A percentile compares a stretch with the other conserved stretches of the same genome.
Conservation (phyloP, 2,329 filamentous ascomycete genomes). For the Pleochaeta shiraiana region DNA sequence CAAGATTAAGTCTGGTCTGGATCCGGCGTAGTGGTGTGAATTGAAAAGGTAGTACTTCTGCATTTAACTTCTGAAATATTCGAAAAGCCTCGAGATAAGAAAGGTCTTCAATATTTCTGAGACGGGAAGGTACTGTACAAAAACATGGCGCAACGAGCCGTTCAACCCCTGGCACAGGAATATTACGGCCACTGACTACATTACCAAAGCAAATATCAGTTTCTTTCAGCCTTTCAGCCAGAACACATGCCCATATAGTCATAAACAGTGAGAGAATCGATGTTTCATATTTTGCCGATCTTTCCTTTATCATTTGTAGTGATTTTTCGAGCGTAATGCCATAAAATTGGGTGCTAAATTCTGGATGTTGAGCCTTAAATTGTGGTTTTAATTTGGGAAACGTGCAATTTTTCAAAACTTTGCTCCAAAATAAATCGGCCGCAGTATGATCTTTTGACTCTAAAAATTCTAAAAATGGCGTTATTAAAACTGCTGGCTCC, state of each 20-base stretch:
- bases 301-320: constrained; percentile 23
- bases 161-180: constrained; percentile 42
- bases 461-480: constrained; percentile 39
- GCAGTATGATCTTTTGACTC: constrained; percentile 25
- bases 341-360: constrained; percentile 7
- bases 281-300: constrained; percentile 29
- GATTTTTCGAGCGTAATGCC: constrained; percentile 5
- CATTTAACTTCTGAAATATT: constrained; percentile 25
- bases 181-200: constrained; percentile 55
- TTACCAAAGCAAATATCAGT: constrained; percentile 71
- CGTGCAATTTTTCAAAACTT: constrained; percentile 29
- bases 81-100: constrained; percentile 17
- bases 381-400: constrained; percentile 10
- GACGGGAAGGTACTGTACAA: constrained; percentile 61
- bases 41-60: constrained; percentile 42
- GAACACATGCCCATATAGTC: constrained; percentile 44
- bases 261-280: constrained; percentile 49
- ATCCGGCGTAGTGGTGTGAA: constrained; percentile 54
- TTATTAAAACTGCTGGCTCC: constrained; percentile 30
- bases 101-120: constrained; percentile 33
- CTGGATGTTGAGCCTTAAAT: neutral
- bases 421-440: constrained; percentile 43
- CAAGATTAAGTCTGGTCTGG: constrained; percentile 28
- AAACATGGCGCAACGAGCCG: constrained; percentile 74
- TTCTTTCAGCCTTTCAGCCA: constrained; percentile 32